These are phyloP conservation scores for Ceratocystis eucalypticola DNA, from an alignment of 2,329 filamentous ascomycete species.

Conservation along the genomic window DNA sequence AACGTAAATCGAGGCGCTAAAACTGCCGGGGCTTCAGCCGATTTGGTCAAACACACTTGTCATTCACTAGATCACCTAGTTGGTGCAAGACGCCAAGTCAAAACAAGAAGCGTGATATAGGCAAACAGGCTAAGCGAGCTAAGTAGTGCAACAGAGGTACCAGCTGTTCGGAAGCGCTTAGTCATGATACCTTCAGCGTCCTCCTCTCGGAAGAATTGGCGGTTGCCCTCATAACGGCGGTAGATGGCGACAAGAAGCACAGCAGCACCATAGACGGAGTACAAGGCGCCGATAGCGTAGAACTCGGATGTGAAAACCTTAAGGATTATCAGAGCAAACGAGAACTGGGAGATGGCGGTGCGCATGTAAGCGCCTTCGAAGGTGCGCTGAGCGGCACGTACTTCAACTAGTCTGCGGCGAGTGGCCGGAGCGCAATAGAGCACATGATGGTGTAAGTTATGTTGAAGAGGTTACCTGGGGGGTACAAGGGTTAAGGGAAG, in stretches of 20 bases:
- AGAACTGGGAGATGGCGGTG: conserved; percentile 88
- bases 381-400: conserved; percentile 86
- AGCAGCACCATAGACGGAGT: conserved; percentile 79
- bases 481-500: background rate
- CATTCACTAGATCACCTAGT: background rate
- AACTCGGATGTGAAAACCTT: conserved; percentile 97
- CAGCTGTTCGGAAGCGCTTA: conserved; percentile 49
- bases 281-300: conserved; percentile 91
- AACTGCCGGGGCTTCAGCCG: no score
- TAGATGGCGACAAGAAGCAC: conserved; percentile 74
- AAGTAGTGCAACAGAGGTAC: conserved; percentile 47
- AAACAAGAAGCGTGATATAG: conserved; percentile 42
- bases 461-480: no score
- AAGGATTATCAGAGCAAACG: conserved; percentile 82
- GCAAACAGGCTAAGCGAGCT: conserved; percentile 43
- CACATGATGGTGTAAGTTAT: no score
- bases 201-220: conserved; percentile 64
- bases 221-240: conserved; percentile 79
- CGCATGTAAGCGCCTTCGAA: conserved; percentile 96
- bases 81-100: conserved; percentile 33
- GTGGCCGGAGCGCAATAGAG: no score
- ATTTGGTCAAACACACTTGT: background rate
- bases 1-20: no score
- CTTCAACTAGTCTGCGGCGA: conserved; percentile 58
- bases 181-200: conserved; percentile 28